Base-by-base conservation (phyloP, 129 eudicot species). In the Flaveria linearis region DNA sequence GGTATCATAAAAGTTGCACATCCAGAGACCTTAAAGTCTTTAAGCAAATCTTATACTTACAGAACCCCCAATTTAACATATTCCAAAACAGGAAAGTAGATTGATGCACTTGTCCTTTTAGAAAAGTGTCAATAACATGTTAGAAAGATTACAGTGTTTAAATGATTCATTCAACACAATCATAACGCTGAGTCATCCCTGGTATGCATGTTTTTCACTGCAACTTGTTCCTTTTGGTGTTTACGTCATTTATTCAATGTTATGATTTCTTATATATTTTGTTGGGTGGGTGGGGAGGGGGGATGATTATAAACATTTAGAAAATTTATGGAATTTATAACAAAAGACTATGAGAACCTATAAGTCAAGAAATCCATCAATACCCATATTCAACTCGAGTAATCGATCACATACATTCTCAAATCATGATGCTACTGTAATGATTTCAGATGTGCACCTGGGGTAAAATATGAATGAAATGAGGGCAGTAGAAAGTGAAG, bases 11-110 rank as follows among this genome's bases (percentile, higher is more conserved):
- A 61, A 28, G 43, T 28, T 62, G 41, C 30, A 61, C 11, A 22
- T 30, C 47, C 28, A 71, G 28, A n/a, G 49, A 73, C 68, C 43
- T 62, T 62, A 2, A 55, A 55, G 61, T 18, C 61, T 55, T 47
- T 51, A 51, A 10, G 23, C 9, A 42, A 57, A 11, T 56, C 39
- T 26, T 11, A 69, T 68, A 14, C 51, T 42, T 23, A 68, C 25
- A 68, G 7, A 39, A 55, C 39, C 57, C 57, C 57, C 58, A 55
- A 56, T 23, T 9, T 25, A 58, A 9, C 68, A 17, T 16, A 53
- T 67, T 33, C 45, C 68, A 39, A 9, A 22, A 68, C 52, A 17
- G 49, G 26, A 18, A 5, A 16, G 62, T 47, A 47, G 7, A 36
- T 60, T 30, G 61, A 71, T 20, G 72, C 33, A 71, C 20, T 69